Conservation (phyloP, 495 filamentous ascomycete species). For the Polyplosphaeria fusca region DNA sequence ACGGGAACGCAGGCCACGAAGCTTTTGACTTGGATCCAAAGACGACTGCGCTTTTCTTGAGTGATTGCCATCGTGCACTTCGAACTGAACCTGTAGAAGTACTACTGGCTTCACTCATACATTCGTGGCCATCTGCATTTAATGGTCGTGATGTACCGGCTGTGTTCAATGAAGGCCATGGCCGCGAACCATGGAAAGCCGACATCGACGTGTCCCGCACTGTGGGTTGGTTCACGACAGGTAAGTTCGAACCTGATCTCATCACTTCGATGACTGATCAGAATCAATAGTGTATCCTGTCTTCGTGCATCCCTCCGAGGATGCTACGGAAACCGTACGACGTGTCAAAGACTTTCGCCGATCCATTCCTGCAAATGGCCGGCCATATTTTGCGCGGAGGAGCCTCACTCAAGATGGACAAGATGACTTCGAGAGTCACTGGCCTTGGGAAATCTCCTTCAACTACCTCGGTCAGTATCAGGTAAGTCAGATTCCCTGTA, state of each 20-base stretch:
- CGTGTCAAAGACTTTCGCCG: constrained; percentile 29
- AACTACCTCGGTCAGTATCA: constrained; percentile 58
- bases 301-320: constrained; percentile 17
- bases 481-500: neutral
- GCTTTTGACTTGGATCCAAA: constrained; percentile 20
- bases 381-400: constrained; percentile 42
- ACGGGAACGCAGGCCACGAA: constrained; percentile 23
- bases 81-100: constrained; percentile 36
- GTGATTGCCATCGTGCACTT: constrained; percentile 17
- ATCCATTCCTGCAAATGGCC: constrained; percentile 27
- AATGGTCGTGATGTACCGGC: constrained; percentile 23
- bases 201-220: constrained; percentile 37
- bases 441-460: constrained; percentile 69
- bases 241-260: neutral
- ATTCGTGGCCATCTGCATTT: constrained; percentile 36
- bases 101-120: constrained; percentile 39
- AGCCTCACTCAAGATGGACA: constrained; percentile 47
- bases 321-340: constrained; percentile 30
- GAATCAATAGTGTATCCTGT: constrained; percentile 21
- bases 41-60: constrained; percentile 9
- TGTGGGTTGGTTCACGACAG: constrained; percentile 41
- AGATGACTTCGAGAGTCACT: constrained; percentile 46
- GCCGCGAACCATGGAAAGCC: constrained; percentile 37
- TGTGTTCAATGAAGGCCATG: constrained; percentile 41
- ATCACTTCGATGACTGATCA: neutral